Evolutionary conservation across 2,329 filamentous ascomycete genomes (phyloP).

Genomic region (Colletotrichum eleusines): DNA sequence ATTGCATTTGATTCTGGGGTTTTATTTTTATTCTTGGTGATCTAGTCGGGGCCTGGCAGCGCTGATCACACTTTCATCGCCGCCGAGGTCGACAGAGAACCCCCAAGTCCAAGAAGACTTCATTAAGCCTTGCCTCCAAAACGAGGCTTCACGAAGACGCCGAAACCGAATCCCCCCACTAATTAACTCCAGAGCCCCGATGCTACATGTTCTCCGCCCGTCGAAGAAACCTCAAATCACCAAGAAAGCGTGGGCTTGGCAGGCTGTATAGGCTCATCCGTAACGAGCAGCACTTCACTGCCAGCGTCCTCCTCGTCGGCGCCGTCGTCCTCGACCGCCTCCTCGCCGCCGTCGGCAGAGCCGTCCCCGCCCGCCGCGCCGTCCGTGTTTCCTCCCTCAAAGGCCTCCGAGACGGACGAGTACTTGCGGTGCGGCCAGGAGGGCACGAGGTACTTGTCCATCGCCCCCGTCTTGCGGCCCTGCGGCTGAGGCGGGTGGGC

Average conservation of each 20-base stretch:
- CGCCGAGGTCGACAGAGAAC: not conserved
- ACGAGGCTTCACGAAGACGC: not conserved
- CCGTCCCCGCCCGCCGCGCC: conserved; percentile 46
- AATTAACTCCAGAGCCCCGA: not conserved
- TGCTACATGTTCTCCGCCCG: not conserved
- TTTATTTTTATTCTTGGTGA: not conserved
- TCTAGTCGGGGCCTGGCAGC: too few relatives aligned
- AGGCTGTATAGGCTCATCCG: conserved; percentile 43
- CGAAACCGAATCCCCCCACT: not conserved
- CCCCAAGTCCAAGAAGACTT: not conserved
- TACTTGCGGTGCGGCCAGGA: conserved; percentile 46
- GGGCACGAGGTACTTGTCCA: conserved; percentile 18
- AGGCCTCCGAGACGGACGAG: conserved; percentile 52
- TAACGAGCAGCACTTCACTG: conserved; percentile 49
- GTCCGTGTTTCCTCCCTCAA: conserved; percentile 43
- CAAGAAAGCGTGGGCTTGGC: conserved; percentile 25
- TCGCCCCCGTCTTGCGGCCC: conserved; percentile 39
- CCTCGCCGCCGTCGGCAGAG: conserved; percentile 41
- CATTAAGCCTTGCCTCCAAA: not conserved
- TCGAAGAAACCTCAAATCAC: conserved; percentile 15
- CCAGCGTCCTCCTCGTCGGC: conserved; percentile 19
- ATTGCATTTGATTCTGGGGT: not conserved
- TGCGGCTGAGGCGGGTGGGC: conserved; percentile 44
- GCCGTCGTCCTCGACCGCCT: conserved; percentile 43
- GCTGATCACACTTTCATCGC: not conserved